Conservation (phyloP, 2,329 filamentous ascomycete genomes). For the Penicillium glabrum region DNA sequence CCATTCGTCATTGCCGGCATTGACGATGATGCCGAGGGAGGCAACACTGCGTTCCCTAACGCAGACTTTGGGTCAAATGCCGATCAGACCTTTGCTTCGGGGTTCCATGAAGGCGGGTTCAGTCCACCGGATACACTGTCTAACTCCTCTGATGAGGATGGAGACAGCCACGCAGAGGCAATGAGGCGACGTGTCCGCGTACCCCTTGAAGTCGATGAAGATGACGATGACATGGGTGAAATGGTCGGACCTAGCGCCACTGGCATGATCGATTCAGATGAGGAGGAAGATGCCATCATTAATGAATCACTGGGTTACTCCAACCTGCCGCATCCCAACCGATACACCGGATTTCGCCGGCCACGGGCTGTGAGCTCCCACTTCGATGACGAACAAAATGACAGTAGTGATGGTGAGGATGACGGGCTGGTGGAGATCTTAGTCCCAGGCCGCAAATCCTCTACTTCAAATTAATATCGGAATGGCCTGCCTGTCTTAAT, state of each 20-base stretch:
- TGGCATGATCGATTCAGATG: conserved; percentile 52
- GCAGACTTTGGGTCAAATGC: conserved; percentile 30
- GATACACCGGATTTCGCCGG: conserved; percentile 45
- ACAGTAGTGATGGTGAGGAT: conserved; percentile 45
- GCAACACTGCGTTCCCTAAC: conserved; percentile 31
- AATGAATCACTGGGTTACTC: conserved; percentile 70
- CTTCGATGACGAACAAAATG: conserved; percentile 43
- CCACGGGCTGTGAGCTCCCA: conserved; percentile 32
- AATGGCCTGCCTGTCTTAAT: neutral
- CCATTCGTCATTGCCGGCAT: conserved; percentile 40
- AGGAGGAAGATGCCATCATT: conserved; percentile 54
- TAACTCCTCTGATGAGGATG: conserved; percentile 44
- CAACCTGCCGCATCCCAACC: conserved; percentile 55
- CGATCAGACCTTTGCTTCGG: conserved; percentile 31
- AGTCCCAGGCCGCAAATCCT: conserved; percentile 42
- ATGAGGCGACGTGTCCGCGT: conserved; percentile 47
- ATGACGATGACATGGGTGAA: conserved; percentile 50
- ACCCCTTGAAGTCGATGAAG: conserved; percentile 61
- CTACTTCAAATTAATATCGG: conserved; percentile 19
- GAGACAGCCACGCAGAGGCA: conserved; percentile 37
- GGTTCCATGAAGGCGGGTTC: conserved; percentile 40
- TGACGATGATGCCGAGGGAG: conserved; percentile 33
- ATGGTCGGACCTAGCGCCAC: conserved; percentile 47
- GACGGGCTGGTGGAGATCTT: conserved; percentile 48
- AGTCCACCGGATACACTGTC: conserved; percentile 42